Evolutionary conservation across 1,139 yeast genomes (phyloP), one percentile per base, ranked within the genome.

Genomic region (Lodderomyces orthopsilosis): DNA sequence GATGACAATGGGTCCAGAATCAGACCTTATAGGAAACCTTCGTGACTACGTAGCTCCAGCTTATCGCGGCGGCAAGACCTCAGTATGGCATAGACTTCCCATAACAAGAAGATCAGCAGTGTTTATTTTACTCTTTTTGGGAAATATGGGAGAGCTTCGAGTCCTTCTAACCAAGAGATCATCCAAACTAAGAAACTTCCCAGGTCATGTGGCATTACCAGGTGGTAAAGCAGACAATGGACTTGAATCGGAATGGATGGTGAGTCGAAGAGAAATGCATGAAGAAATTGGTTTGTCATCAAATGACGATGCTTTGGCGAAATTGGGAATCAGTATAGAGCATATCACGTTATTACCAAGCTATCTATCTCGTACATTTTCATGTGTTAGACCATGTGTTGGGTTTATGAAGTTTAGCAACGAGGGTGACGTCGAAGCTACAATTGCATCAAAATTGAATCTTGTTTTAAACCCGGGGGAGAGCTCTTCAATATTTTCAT

Each of bases 151-250:
- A 2, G 95, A 88, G 54, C 62, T 89, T 22, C 62, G 93, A 41
- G 93, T 89, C 35, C 70, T 90, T 5, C 64, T 90, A 45, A 89
- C 96, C 2, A 83, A 84, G 55, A 65, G 96, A 49, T 83, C 95
- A 10, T 72, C 86, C 40, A 71, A 75, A 41, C 66, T 90, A 53
- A 70, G 83, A 38, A 78, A 77, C 43, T 90, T 88, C 62, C 85
- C 95, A 0, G 96, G 96, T 6, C 96, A 90, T 58, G 85, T 88
- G 12, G 85, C 95, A 3, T 68, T 90, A 17, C 96, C 97, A 2
- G 96, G 96, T 3, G 97, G 96, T 3, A 83, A 82, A 56, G 86
- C 93, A 6, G 96, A 89, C 58, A 60, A 55, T 37, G 79, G 74
- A 0, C 56, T 67, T 3, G 96, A 89, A 59, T 61, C 79, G 13